phyloP scores from a whole-genome alignment of 2,329 filamentous ascomycete genomes.

The Aspergillus terreus region DNA sequence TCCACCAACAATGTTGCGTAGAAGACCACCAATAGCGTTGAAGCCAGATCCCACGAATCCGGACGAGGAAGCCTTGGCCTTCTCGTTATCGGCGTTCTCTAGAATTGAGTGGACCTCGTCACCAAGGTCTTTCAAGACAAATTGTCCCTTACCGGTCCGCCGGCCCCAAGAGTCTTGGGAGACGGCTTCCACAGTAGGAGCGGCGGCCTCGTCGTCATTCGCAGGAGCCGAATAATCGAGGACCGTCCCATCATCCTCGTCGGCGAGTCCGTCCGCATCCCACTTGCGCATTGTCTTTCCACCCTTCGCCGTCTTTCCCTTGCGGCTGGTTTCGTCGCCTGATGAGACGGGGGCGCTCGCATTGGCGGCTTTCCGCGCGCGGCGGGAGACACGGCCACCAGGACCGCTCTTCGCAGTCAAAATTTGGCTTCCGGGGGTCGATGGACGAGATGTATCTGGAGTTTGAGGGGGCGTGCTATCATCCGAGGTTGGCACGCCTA shows the following conservation, averaged over 20 bases:
- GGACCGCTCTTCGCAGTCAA: conserved; percentile 72
- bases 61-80: conserved; percentile 45
- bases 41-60: conserved; percentile 76
- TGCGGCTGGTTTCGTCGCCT: conserved; percentile 73
- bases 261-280: conserved; percentile 83
- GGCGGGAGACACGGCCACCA: conserved; percentile 71
- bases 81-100: conserved; percentile 69
- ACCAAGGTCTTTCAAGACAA: conserved; percentile 87
- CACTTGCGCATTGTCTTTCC: conserved; percentile 86
- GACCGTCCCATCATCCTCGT: conserved; percentile 74
- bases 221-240: conserved; percentile 82
- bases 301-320: conserved; percentile 49
- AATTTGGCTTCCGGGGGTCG: conserved; percentile 67
- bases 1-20: conserved; percentile 91
- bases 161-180: conserved; percentile 80
- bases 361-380: conserved; percentile 67
- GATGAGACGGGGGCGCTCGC: conserved; percentile 59
- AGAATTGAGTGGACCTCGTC: conserved; percentile 91
- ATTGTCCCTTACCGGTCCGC: conserved; percentile 81
- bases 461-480: conserved; percentile 68
- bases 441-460: conserved; percentile 73
- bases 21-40: conserved; percentile 79
- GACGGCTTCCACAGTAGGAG: conserved; percentile 66
- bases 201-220: conserved; percentile 52
- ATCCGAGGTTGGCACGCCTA: conserved; percentile 49